phyloP scores from a whole-genome alignment of 306 rosid species.

The Lathyrus aphaca region DNA sequence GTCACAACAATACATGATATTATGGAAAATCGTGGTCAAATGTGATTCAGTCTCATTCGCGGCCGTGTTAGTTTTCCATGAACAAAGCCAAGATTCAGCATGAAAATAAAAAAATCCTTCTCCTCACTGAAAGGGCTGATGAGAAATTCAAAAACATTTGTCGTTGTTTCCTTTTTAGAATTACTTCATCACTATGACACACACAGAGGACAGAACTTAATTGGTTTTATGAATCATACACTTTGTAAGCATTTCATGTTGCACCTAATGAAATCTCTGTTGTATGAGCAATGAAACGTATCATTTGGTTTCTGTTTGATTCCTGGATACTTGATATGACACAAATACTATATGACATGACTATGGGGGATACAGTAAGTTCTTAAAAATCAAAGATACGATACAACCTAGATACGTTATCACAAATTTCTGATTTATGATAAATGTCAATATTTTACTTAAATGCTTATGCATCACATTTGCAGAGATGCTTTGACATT shows the following conservation, averaged over 20 bases:
- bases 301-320: constrained; percentile 5
- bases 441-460: neutral
- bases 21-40: neutral
- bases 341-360: neutral
- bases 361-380: neutral
- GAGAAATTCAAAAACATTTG: neutral
- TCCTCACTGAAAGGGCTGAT: constrained; percentile 2
- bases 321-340: constrained; percentile 1
- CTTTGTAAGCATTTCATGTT: constrained; percentile 4
- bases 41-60: neutral
- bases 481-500: neutral
- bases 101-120: neutral
- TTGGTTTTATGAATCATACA: constrained; percentile 7
- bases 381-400: neutral
- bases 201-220: neutral
- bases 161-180: neutral
- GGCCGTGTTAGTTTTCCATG: neutral
- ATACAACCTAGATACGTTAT: neutral
- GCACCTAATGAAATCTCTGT: neutral
- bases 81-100: neutral
- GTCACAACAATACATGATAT: neutral
- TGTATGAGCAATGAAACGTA: constrained; percentile 26
- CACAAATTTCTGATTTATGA: neutral
- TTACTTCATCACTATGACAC: neutral
- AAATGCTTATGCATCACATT: neutral